A percentile compares a stretch with the other conserved stretches of the same genome.
phyloP scores from a whole-genome alignment of 2,329 filamentous ascomycete species.

The Penicillium aurantiogriseum region DNA sequence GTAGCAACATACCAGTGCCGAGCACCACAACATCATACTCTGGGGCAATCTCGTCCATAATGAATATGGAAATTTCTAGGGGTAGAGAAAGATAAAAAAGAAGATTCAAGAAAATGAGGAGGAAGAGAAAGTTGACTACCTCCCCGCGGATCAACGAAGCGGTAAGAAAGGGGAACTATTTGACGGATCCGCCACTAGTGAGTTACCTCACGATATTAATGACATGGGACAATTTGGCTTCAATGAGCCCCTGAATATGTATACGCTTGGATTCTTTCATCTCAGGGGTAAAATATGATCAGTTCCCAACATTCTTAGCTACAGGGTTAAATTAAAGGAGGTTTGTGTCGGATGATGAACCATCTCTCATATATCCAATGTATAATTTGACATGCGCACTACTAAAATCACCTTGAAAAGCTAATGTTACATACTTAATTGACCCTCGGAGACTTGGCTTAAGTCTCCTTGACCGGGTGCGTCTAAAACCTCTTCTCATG shows the following conservation, averaged over 20 bases:
- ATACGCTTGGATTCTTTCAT: constrained; percentile 2
- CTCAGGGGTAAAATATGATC: constrained; percentile 8
- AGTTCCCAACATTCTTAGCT: neutral
- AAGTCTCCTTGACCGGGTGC: neutral
- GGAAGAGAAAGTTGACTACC: constrained; percentile 21
- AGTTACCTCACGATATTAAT: constrained; percentile 16
- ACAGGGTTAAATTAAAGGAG: neutral
- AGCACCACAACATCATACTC: constrained; percentile 99
- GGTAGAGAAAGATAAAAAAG: constrained; percentile 14
- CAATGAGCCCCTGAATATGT: constrained; percentile 5
- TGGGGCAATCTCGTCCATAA: constrained; percentile 96
- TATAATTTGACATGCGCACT: constrained; percentile 6
- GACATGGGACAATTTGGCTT: neutral
- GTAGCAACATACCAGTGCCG: constrained; percentile 75
- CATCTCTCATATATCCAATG: neutral
- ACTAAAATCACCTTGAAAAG: constrained; percentile 3
- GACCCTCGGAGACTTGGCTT: neutral
- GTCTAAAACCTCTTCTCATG: neutral
- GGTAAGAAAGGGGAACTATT: constrained; percentile 28
- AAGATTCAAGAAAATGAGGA: constrained; percentile 16
- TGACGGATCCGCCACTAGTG: constrained; percentile 29
- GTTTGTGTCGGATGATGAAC: neutral
- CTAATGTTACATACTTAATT: constrained; percentile 12
- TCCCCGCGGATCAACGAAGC: constrained; percentile 31
- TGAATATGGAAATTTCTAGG: constrained; percentile 33